Evolutionary conservation across 73 alveolate species (phyloP).

Genomic region (Blepharisma japonicum): DNA sequence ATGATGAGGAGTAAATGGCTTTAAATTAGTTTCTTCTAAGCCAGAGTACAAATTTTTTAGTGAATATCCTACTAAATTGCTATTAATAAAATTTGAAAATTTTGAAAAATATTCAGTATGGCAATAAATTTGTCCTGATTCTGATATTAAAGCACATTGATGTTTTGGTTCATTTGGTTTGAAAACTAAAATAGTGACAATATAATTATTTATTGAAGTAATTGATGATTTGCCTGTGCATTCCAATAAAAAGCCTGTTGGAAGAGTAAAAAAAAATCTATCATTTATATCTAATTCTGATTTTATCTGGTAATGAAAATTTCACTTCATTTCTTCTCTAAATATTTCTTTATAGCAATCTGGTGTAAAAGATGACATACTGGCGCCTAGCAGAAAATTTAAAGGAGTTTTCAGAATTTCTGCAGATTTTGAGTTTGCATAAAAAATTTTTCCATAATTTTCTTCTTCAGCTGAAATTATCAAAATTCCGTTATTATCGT

Average conservation of each 20-base stretch:
- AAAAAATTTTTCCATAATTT: not conserved
- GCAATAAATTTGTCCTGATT: not conserved
- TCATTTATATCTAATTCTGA: not conserved
- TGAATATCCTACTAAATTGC: too few relatives aligned
- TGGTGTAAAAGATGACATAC: slow-evolving; percentile 7
- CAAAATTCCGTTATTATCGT: not conserved
- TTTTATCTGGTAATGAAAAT: not conserved
- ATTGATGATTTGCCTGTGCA: not conserved
- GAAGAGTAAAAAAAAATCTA: not conserved
- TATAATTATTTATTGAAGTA: not conserved
- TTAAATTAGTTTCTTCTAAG: too few relatives aligned
- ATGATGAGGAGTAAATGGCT: too few relatives aligned
- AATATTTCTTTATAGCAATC: not conserved
- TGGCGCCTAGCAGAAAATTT: not conserved
- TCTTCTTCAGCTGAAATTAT: not conserved
- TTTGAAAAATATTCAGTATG: not conserved
- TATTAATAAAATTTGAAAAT: not conserved
- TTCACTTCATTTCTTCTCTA: not conserved
- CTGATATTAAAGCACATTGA: not conserved
- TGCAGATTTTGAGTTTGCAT: not conserved
- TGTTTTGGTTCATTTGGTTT: not conserved
- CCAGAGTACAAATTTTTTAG: too few relatives aligned
- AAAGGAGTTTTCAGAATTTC: slow-evolving; percentile 4
- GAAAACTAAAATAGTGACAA: not conserved
- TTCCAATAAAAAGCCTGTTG: not conserved